A percentile compares a stretch with the other conserved stretches of the same genome.
These are phyloP conservation scores for Candida orba DNA, from an alignment of 805 yeast species.

Conservation along the genomic window DNA sequence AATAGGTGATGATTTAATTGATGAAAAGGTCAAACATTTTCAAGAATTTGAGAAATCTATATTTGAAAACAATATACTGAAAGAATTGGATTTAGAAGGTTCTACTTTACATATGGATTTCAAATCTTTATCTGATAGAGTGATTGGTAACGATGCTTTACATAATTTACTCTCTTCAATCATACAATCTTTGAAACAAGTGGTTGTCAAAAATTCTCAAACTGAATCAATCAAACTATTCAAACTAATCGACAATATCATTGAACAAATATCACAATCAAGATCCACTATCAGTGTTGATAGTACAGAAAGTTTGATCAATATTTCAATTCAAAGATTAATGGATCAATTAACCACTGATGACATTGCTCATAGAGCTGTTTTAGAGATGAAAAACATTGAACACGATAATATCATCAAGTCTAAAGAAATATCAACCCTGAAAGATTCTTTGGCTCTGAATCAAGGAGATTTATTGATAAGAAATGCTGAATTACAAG, in stretches of 20 bases:
- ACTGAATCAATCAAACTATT: conserved; percentile 40
- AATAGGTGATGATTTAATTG: conserved; percentile 33
- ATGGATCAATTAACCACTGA: conserved; percentile 63
- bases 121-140: conserved; percentile 19
- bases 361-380: conserved; percentile 65
- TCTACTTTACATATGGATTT: conserved; percentile 10
- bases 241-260: conserved; percentile 45
- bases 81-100: conserved; percentile 22
- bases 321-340: conserved; percentile 58
- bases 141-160: conserved; percentile 45
- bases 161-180: conserved; percentile 57
- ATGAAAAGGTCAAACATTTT: conserved; percentile 19
- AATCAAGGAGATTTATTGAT: conserved; percentile 27
- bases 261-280: conserved; percentile 32
- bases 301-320: conserved; percentile 41
- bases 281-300: conserved; percentile 28
- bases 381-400: conserved; percentile 40
- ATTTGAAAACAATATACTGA: conserved; percentile 11
- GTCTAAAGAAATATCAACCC: conserved; percentile 11
- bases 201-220: conserved; percentile 39
- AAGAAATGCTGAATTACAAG: conserved; percentile 46
- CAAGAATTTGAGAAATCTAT: conserved; percentile 12
- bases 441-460: conserved; percentile 10
- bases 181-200: conserved; percentile 44
- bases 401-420: conserved; percentile 36